Evolutionary conservation across 768 basidiomycete genomes (phyloP), one percentile per base, ranked within the genome.

Genomic region (Amanita jacksonii): DNA sequence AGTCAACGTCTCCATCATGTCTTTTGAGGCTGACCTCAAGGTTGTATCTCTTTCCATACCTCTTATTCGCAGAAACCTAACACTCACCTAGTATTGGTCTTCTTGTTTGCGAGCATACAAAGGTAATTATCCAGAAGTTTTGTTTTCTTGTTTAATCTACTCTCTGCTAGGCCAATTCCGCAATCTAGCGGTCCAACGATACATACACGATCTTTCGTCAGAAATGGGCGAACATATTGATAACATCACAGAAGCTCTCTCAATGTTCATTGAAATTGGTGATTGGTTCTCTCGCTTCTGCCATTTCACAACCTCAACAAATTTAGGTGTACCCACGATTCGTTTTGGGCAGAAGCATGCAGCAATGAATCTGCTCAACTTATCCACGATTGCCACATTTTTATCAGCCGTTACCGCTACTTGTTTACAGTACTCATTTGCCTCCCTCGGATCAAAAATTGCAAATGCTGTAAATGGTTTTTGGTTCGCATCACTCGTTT

Each of bases 221-320:
- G 82, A 85, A 55, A 79, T 85, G 73, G 81, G 79, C 2, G 77
- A 81, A 43, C 84, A 87, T 51, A 63, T 84, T 12, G 79, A 85
- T 45, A 74, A 66, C 49, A 78, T 87, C 45, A 79, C 77, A 4
- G 64, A 74, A 1, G 77, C 80, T 1, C 61, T 87, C n/a, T 72
- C 71, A 2, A 76, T 81, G 62, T 85, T 86, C 64, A 77, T 85
- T 38, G 80, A 85, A 71, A 73, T 85, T 47, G 84, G 83, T 78
- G 42, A 51, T 74, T 52, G 24, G 42, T 30, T 22, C 16, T 31
- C 4, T 47, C 13, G 12, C 13, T 7, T 5, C 19, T 28, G 5
- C 20, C 20, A 8, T 33, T 23, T 30, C 13, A 42, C 31, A 13
- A 18, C 4, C 15, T 46, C 27, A 30, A 36, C 16, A 15, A 4